These are phyloP conservation scores for Debaryomyces sp. DNA, from an alignment of 1,139 yeast genomes.

Conservation along the genomic window DNA sequence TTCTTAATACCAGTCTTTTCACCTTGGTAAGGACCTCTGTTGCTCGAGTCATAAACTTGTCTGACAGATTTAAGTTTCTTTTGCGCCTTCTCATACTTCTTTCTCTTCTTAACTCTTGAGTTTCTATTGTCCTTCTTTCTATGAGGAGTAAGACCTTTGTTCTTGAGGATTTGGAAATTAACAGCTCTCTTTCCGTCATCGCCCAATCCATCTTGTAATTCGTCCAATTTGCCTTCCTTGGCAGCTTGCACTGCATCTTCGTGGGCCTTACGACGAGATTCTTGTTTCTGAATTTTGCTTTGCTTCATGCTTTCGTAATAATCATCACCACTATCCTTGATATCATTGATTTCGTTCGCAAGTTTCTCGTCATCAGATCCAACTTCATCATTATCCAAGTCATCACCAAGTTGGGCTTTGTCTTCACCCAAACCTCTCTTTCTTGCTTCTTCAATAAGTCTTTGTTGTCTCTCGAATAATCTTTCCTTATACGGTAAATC, in stretches of 20 bases:
- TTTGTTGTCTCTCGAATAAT: constrained; percentile 82
- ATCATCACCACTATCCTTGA: constrained; percentile 34
- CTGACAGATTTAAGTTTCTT: constrained; percentile 91
- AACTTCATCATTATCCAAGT: constrained; percentile 52
- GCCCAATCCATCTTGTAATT: constrained; percentile 64
- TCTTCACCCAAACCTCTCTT: constrained; percentile 68
- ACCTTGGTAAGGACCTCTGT: constrained; percentile 86
- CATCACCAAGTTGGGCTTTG: constrained; percentile 53
- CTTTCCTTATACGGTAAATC: constrained; percentile 95
- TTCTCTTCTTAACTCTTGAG: constrained; percentile 97
- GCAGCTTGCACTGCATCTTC: constrained; percentile 76
- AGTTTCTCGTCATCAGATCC: constrained; percentile 51
- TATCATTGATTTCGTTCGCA: constrained; percentile 39
- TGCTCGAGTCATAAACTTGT: constrained; percentile 74
- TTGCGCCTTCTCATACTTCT: constrained; percentile 92
- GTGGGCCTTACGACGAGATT: constrained; percentile 65
- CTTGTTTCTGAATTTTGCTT: constrained; percentile 49
- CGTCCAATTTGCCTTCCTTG: constrained; percentile 80
- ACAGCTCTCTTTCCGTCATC: constrained; percentile 92
- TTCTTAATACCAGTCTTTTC: constrained; percentile 97
- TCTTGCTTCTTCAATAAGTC: constrained; percentile 86
- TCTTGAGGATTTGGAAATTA: constrained; percentile 89
- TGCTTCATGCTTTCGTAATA: constrained; percentile 57
- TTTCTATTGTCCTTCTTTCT: constrained; percentile 93
- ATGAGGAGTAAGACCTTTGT: constrained; percentile 92